These are phyloP conservation scores for Balakata baccata DNA, from an alignment of 345 rosid species.

Conservation along the genomic window DNA sequence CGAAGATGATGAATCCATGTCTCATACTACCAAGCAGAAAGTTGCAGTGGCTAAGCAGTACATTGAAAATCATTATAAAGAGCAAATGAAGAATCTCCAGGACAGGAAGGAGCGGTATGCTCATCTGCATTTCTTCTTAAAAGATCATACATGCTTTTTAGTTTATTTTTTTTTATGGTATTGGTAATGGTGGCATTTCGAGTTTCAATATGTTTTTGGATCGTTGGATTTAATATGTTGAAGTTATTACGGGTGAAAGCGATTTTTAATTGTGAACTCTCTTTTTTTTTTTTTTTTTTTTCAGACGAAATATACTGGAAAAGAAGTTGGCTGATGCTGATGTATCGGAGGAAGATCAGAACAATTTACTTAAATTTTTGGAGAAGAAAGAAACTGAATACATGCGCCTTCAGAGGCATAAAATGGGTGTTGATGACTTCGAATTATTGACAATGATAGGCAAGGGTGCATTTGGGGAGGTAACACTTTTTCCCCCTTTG, in stretches of 20 bases:
- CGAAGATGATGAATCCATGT: conserved; percentile 17
- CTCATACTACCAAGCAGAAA: conserved; percentile 52
- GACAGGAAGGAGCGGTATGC: conserved; percentile 72
- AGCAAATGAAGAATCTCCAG: conserved; percentile 74
- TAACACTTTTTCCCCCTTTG: conserved; percentile 21
- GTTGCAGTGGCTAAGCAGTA: conserved; percentile 90
- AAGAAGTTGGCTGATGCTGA: conserved; percentile 94
- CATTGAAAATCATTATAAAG: conserved; percentile 81
- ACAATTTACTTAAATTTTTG: conserved; percentile 74
- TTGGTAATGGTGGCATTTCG: too few species aligned
- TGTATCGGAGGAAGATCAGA: conserved; percentile 94
- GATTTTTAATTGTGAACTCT: too few species aligned
- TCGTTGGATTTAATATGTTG: too few species aligned
- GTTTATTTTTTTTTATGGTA: too few species aligned
- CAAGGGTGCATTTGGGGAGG: conserved; percentile 91
- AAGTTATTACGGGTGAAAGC: too few species aligned
- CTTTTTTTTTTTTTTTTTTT: conserved; percentile 5
- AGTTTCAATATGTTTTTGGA: too few species aligned
- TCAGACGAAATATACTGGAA: conserved; percentile 66
- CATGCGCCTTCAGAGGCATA: conserved; percentile 95
- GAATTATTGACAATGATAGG: conserved; percentile 82
- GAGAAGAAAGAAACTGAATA: conserved; percentile 96
- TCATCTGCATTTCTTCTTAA: background rate
- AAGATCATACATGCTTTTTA: background rate
- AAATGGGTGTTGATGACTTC: conserved; percentile 91